Evolutionary conservation across 805 yeast genomes (phyloP), one percentile per base, ranked within the genome.

Genomic region (Zygosaccharomyces pseudorouxii): DNA sequence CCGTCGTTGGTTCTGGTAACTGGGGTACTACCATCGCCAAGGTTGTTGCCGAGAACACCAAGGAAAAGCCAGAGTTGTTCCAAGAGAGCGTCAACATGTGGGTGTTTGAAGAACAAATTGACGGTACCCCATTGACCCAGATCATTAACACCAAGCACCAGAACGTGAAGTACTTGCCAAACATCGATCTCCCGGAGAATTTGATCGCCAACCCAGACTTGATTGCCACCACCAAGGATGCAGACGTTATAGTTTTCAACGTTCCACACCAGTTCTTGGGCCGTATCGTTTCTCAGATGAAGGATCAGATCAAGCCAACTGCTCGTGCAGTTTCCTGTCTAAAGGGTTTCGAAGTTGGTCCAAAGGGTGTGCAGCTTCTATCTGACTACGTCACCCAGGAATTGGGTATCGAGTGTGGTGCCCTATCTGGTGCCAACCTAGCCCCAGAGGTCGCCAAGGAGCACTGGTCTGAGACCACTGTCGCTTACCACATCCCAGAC

Each of bases 21-120:
- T 92, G 99, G 86, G 99, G 99, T 55, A 89, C 97, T 33, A 92
- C 98, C 16, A 89, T 93, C 47, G 97, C 98, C 54, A 92, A 93
- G 69, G 89, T 92, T 39, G 83, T 89, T 23, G 89, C 97, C 33
- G 98, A 93, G 70, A 90, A 89, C 68, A 75, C 90, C 38, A 76
- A 75, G 16, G 79, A 79, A 54, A 79, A 88, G 69, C 83, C 90
- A 35, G 76, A 80, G 33, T 71, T 87, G 61, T 93, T 93, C 69
- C 76, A 80, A 51, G 72, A 71, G 52, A 72, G 78, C 48, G 97
- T 93, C 36, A 82, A 84, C 60, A 90, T 93, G 98, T 93, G 99
- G 99, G 99, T 93, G 11, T 88, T 77, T 60, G 92, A 93, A 71
- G 99, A 93, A 71, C 64, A 77, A 53, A 72, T 86, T 51, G 76